Evolutionary conservation across 2,329 filamentous ascomycete species (phyloP).

Genomic region (Aspergillus thermomutatus): DNA sequence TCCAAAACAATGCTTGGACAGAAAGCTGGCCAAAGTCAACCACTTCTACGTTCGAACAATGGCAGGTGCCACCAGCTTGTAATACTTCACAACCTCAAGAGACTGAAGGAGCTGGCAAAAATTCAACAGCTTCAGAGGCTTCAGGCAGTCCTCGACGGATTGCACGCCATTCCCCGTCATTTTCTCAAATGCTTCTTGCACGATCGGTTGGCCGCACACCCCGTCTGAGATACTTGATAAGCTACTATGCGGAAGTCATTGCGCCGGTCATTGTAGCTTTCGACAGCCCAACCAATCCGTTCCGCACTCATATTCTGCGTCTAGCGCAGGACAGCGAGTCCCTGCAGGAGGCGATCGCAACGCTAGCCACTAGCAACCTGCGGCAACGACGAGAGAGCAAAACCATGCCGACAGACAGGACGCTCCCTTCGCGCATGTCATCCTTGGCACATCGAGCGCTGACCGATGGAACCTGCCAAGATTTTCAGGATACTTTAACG

Average conservation of each 20-base stretch:
- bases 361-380: conserved; percentile 82
- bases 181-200: conserved; percentile 35
- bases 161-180: conserved; percentile 26
- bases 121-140: neutral
- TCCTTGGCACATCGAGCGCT: conserved; percentile 44
- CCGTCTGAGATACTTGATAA: conserved; percentile 82
- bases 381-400: conserved; percentile 68
- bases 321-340: conserved; percentile 75
- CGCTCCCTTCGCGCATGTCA: conserved; percentile 48
- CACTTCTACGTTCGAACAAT: neutral
- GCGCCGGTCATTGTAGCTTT: conserved; percentile 89
- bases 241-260: conserved; percentile 91
- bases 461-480: conserved; percentile 36
- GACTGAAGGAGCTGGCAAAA: conserved; percentile 1
- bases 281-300: conserved; percentile 81
- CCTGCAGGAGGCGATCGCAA: conserved; percentile 89
- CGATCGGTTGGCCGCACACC: conserved; percentile 61
- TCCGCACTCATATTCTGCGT: conserved; percentile 74
- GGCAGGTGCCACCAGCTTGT: neutral
- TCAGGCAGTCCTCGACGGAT: conserved; percentile 13
- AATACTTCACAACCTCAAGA: neutral
- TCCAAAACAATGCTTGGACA: neutral
- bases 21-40: neutral
- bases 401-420: conserved; percentile 53
- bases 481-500: conserved; percentile 39